phyloP scores from a whole-genome alignment of 768 basidiomycete species.

The Terana coerulea region DNA sequence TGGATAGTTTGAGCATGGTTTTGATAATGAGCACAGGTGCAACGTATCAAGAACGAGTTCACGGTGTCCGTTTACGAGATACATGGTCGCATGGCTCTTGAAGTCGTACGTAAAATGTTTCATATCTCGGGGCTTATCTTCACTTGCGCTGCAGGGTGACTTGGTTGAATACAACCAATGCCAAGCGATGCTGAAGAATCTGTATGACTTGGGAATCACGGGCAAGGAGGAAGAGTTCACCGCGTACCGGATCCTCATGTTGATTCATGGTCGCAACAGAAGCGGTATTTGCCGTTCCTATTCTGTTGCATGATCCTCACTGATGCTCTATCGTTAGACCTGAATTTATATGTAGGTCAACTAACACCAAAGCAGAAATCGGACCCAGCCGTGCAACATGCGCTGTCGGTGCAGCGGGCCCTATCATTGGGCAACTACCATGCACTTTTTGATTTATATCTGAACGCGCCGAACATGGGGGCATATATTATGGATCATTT shows the following conservation, averaged over 20 bases:
- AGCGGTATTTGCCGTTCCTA: constrained; percentile 62
- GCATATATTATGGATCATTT: constrained; percentile 99
- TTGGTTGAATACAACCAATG: constrained; percentile 99
- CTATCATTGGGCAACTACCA: constrained; percentile 94
- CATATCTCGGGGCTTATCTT: neutral
- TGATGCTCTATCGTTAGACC: constrained; percentile 51
- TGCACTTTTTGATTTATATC: constrained; percentile 81
- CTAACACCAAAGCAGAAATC: constrained; percentile 91
- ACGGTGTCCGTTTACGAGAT: constrained; percentile 98
- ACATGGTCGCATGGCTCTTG: constrained; percentile 94
- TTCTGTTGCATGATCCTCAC: constrained; percentile 1
- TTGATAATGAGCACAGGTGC: constrained; percentile 56
- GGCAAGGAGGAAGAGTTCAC: constrained; percentile 96
- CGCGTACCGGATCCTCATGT: constrained; percentile 95
- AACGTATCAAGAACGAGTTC: constrained; percentile 98
- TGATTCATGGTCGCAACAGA: constrained; percentile 89
- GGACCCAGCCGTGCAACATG: constrained; percentile 78
- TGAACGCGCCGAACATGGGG: constrained; percentile 91
- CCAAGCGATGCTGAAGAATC: constrained; percentile 81
- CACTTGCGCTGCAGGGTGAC: constrained; percentile 61
- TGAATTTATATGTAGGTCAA: constrained; percentile 96
- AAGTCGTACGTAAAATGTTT: constrained; percentile 59
- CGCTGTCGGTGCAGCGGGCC: constrained; percentile 84
- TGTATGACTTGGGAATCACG: constrained; percentile 91
- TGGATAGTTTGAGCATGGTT: neutral